phyloP scores from a whole-genome alignment of 495 filamentous ascomycete genomes.

The Hypoxylon subgilvum region DNA sequence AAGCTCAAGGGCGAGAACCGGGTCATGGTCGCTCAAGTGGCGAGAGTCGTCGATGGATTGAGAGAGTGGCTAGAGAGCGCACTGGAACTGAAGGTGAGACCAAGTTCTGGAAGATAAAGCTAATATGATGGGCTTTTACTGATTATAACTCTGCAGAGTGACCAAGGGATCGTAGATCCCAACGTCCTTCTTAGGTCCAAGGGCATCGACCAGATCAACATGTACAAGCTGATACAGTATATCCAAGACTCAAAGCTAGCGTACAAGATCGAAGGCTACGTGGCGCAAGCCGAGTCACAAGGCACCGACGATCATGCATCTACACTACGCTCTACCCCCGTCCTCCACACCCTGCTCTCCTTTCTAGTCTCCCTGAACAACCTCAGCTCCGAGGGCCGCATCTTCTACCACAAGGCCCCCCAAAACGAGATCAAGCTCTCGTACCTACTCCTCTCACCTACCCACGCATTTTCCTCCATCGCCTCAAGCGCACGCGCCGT shows the following conservation, averaged over 20 bases:
- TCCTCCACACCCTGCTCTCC: conserved; percentile 80
- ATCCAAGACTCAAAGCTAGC: conserved; percentile 92
- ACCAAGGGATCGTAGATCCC: conserved; percentile 65
- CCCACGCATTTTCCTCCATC: conserved; percentile 86
- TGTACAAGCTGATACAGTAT: conserved; percentile 85
- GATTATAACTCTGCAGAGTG: conserved; percentile 41
- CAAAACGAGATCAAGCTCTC: conserved; percentile 65
- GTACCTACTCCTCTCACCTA: conserved; percentile 93
- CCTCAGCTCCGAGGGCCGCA: conserved; percentile 81
- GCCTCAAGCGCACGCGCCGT: conserved; percentile 86
- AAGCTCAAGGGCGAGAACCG: conserved; percentile 90
- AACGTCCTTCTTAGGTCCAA: conserved; percentile 79
- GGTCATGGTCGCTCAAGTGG: conserved; percentile 86
- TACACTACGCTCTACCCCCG: conserved; percentile 62
- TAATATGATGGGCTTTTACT: too few relatives aligned
- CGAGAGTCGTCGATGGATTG: conserved; percentile 79
- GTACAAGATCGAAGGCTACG: conserved; percentile 90
- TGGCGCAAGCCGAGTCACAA: conserved; percentile 61
- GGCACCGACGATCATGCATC: conserved; percentile 33
- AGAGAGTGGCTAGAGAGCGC: conserved; percentile 66
- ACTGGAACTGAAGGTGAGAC: conserved; percentile 46
- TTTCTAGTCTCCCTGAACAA: conserved; percentile 88
- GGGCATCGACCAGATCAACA: conserved; percentile 92
- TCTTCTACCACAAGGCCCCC: conserved; percentile 72
- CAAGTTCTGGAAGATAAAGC: too few relatives aligned